Conservation (phyloP, 306 rosid genomes). For the Begonia masoniana region DNA sequence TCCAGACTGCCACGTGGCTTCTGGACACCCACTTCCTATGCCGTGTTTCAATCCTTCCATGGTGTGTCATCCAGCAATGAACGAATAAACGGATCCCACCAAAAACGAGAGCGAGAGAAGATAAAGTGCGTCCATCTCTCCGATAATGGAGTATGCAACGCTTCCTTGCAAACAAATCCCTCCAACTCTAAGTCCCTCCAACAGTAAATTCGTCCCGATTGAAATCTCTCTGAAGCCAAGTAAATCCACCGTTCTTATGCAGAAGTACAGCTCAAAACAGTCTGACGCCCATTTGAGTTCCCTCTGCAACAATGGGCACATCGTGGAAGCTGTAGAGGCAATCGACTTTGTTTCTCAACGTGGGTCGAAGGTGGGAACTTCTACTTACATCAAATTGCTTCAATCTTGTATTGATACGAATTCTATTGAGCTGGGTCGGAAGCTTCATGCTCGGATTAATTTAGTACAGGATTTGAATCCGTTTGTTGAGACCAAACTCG, state of each 20-base stretch:
- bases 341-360: constrained; percentile 49
- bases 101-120: not conserved
- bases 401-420: constrained; percentile 61
- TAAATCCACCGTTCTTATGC: constrained; percentile 24
- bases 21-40: too few relatives aligned
- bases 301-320: constrained; percentile 41
- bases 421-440: constrained; percentile 51
- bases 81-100: not conserved
- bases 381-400: constrained; percentile 48
- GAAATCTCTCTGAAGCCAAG: constrained; percentile 26
- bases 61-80: too few relatives aligned
- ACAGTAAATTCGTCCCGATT: constrained; percentile 14
- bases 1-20: too few relatives aligned
- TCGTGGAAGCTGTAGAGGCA: constrained; percentile 42
- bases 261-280: constrained; percentile 12
- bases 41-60: too few relatives aligned
- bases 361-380: constrained; percentile 43
- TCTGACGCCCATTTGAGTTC: constrained; percentile 32
- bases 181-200: constrained; percentile 20
- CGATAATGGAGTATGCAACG: constrained; percentile 37
- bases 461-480: constrained; percentile 35
- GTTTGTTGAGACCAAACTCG: constrained; percentile 74
- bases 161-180: constrained; percentile 32
- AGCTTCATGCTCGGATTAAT: constrained; percentile 53
- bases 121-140: not conserved